A percentile compares a stretch with the other conserved stretches of the same genome.
phyloP scores from a whole-genome alignment of 1,284 basidiomycete genomes.

The Leccinum colubrinum region DNA sequence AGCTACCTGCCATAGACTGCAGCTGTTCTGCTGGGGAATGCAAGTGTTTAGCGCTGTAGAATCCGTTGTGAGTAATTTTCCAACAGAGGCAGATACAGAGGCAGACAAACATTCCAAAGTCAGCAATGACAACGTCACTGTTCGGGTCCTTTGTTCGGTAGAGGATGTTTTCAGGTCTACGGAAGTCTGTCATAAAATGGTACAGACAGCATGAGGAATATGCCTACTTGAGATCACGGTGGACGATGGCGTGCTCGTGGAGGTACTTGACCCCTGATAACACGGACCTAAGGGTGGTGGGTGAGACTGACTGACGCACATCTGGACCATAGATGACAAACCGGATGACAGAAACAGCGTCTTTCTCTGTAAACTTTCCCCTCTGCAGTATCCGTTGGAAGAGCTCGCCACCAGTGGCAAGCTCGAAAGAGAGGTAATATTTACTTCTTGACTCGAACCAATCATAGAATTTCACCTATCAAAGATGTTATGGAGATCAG shows the following conservation, averaged over 20 bases:
- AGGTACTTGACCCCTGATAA: conserved; percentile 80
- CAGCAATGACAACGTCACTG: conserved; percentile 87
- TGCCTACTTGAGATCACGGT: conserved; percentile 85
- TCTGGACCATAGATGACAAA: conserved; percentile 16
- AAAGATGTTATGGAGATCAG: not conserved
- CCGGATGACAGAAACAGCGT: conserved; percentile 75
- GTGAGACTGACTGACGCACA: conserved; percentile 2
- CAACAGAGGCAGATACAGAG: not conserved
- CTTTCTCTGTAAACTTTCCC: conserved; percentile 89
- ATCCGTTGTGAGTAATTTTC: not conserved
- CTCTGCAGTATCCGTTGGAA: conserved; percentile 81
- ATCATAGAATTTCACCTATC: conserved; percentile 87
- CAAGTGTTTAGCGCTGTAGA: conserved; percentile 77
- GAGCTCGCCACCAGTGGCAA: conserved; percentile 87
- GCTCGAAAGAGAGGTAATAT: conserved; percentile 90
- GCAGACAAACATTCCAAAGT: conserved; percentile 87
- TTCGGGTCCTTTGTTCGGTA: conserved; percentile 75
- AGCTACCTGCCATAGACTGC: conserved; percentile 81
- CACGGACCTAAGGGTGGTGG: conserved; percentile 54
- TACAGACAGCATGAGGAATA: not conserved
- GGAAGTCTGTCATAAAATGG: not conserved
- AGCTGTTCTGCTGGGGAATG: conserved; percentile 78
- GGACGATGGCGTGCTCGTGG: conserved; percentile 87
- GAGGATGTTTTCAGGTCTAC: conserved; percentile 90
- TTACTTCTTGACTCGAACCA: conserved; percentile 91